Conservation (phyloP, 495 filamentous ascomycete species). For the Daldinia childiae region DNA sequence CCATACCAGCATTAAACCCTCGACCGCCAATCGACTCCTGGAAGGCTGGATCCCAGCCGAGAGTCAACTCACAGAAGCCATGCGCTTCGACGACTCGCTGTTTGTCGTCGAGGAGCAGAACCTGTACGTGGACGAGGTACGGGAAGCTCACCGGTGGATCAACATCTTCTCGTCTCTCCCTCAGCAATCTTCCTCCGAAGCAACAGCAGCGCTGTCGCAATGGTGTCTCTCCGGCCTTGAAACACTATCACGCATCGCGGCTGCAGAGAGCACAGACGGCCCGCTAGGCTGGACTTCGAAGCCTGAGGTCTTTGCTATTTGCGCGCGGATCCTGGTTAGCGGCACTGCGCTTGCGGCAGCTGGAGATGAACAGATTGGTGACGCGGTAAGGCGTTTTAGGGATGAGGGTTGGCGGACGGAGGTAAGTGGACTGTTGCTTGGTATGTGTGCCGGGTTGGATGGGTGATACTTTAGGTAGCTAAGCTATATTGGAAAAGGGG, state of each 20-base stretch:
- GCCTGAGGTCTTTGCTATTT: slow-evolving; percentile 74
- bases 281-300: slow-evolving; percentile 78
- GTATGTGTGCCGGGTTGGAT: slow-evolving; percentile 40
- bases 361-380: slow-evolving; percentile 16
- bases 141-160: slow-evolving; percentile 74
- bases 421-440: slow-evolving; percentile 50
- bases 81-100: slow-evolving; percentile 72
- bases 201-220: slow-evolving; percentile 30
- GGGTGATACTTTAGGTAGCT: background rate
- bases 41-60: slow-evolving; percentile 53
- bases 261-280: slow-evolving; percentile 60
- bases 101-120: slow-evolving; percentile 94
- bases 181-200: background rate
- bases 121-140: slow-evolving; percentile 80
- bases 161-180: slow-evolving; percentile 48
- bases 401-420: slow-evolving; percentile 36
- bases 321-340: slow-evolving; percentile 64
- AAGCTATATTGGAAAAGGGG: background rate
- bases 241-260: slow-evolving; percentile 54
- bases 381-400: slow-evolving; percentile 46
- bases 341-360: slow-evolving; percentile 49
- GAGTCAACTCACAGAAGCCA: slow-evolving; percentile 57
- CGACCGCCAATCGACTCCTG: background rate
- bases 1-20: background rate
- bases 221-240: slow-evolving; percentile 70